A percentile compares a stretch with the other conserved stretches of the same genome.
These are phyloP conservation scores for Fraxinus angustifolia DNA, from an alignment of 305 asterid species.

Conservation along the genomic window DNA sequence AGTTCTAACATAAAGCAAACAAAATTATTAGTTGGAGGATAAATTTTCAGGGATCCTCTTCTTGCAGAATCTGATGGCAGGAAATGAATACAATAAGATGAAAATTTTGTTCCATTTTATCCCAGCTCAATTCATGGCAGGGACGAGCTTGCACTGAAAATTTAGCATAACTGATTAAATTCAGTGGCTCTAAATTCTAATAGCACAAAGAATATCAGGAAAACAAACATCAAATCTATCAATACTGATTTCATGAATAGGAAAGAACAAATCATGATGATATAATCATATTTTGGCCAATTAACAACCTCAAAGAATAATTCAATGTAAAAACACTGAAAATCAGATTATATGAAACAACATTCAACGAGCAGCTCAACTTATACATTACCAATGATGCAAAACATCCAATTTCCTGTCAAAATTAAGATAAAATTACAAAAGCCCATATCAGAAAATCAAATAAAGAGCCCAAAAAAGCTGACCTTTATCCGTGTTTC, in stretches of 20 bases:
- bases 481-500: slow-evolving; percentile 28
- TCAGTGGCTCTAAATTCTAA: background rate
- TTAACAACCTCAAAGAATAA: background rate
- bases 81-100: background rate
- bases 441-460: slow-evolving; percentile 20
- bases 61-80: background rate
- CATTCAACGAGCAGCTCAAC: slow-evolving; percentile 15
- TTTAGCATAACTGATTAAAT: background rate
- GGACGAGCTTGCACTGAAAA: background rate
- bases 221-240: background rate
- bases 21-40: background rate
- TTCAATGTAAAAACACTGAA: background rate
- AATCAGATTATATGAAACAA: slow-evolving; percentile 10
- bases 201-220: background rate
- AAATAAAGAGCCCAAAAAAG: slow-evolving; percentile 13
- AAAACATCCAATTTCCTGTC: slow-evolving; percentile 13
- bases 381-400: background rate
- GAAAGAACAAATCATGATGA: background rate
- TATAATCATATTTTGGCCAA: background rate
- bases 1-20: background rate
- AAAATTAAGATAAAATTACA: slow-evolving; percentile 10
- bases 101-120: background rate
- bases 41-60: background rate
- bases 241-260: background rate
- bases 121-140: background rate